Evolutionary conservation across 805 yeast genomes (phyloP), one percentile per base, ranked within the genome.

Genomic region (Saccharomycopsis vini): DNA sequence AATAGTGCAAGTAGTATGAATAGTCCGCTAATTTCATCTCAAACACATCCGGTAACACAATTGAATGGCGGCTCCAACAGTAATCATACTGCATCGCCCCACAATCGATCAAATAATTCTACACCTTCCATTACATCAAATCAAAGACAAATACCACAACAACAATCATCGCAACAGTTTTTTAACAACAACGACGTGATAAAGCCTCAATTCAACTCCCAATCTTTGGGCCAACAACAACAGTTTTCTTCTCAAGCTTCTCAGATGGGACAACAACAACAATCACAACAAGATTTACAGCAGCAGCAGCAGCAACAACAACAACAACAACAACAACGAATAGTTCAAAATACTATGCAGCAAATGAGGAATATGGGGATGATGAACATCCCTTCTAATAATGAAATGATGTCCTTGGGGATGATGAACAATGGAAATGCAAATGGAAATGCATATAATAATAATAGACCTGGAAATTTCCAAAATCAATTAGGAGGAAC

Each of bases 281-380:
- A 39, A 15, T 50, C 16, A 28, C 49, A 34, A 42, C 46, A 42
- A 15, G 45, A 47, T 21, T 46, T 37, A 15, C 42, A 32, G 15
- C 33, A 31, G 20, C 21, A 13, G 36, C 45, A 12, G 35, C 39
- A 23, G 10, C n/a, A 16, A 36, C 21, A 21, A 34, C 15, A 42
- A 3, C 52, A 45, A 20, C 52, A 44, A 13, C 50, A 40, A 16
- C 46, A 36, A 9, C 47, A 39, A 39, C 56, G 38, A 22, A 55
- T 45, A 37, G 43, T 37, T 16, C 47, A 48, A 42, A 16, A 48
- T 10, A 42, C 36, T 33, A 34, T 45, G 33, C 32, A 50, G 40
- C 40, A 46, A n/a, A 46, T 35, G 30, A 51, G 52, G 12, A 36
- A 37, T 19, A 38, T 43, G 43, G 29, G 18, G 10, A 40, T 32